Evolutionary conservation across 1,284 basidiomycete species (phyloP), one percentile per base, ranked within the genome.

Genomic region (Malassezia furfur): DNA sequence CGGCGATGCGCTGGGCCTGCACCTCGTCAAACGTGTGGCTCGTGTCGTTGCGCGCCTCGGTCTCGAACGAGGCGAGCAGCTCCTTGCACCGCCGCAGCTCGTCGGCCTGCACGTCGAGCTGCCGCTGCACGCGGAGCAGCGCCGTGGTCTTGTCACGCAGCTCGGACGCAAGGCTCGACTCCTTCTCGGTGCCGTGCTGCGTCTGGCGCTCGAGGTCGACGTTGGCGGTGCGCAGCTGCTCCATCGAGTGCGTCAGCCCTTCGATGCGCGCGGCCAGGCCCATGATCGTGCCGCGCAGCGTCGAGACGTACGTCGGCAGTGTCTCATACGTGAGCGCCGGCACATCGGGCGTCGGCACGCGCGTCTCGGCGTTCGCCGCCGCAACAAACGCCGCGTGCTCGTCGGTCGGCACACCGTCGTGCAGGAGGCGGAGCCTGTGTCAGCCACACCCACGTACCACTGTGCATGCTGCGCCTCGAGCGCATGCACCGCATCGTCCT

Each of bases 111-210:
- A 56, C 38, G 1, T 50, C 32, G 30, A 59, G 48, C 6, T 36
- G 34, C 22, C 57, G 54, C 14, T 57, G 48, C 0, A 57, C 49
- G 17, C 48, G 48, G 19, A 49, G 52, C 7, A 61, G 32, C 1
- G 32, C 52, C 1, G 70, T 63, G 35, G 74, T 69, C 6, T 66
- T 54, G 30, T 66, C 62, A 6, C 63, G 52, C 45, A 76, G 59
- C 36, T 66, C 59, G 0, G 60, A 34, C 31, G 68, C 64, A 30
- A 68, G 58, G 35, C 62, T 49, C 17, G 64, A 50, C n/a, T 73
- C 52, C 2, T 54, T 54, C 25, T 60, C 53, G 10, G 63, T 63
- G n/a, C 54, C 60, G 28, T 61, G 59, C 12, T 65, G 66, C 5
- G 62, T 52, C 22, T 64, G 54, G 1, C 57, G 57, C 44, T 67